These are phyloP conservation scores for Hypoxylon sp. DNA, from an alignment of 2,329 filamentous ascomycete genomes.

Conservation along the genomic window DNA sequence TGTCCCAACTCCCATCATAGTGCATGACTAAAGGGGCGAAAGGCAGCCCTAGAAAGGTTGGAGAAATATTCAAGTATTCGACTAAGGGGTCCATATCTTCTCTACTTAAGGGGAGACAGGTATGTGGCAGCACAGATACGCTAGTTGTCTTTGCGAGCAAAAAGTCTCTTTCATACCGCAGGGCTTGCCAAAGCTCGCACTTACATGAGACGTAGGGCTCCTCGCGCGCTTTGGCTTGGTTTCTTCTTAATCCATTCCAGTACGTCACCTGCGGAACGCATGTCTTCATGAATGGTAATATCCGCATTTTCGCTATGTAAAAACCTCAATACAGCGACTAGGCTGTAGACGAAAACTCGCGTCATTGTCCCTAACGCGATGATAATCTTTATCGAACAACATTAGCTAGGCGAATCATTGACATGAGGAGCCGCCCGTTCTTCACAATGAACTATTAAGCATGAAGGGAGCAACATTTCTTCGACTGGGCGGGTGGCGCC, in stretches of 20 bases:
- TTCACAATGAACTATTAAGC: background rate
- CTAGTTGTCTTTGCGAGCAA: background rate
- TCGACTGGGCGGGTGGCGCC: background rate
- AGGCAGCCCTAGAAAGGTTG: background rate
- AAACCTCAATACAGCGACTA: background rate
- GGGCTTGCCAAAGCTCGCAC: background rate
- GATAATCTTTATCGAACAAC: background rate
- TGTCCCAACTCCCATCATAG: background rate
- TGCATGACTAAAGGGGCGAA: background rate
- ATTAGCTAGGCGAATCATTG: background rate
- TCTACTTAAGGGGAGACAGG: background rate
- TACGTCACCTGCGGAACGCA: background rate
- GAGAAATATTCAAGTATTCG: background rate
- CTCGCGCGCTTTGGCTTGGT: background rate
- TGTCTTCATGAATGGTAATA: background rate
- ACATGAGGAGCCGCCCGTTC: background rate
- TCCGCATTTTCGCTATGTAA: background rate
- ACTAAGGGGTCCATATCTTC: background rate
- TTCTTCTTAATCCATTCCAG: background rate
- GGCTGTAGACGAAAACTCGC: background rate
- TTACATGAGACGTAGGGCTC: background rate
- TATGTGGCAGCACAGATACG: background rate
- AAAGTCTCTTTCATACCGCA: background rate
- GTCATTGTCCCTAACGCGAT: background rate
- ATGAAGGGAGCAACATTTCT: background rate